Evolutionary conservation across 2,329 filamentous ascomycete genomes (phyloP), one percentile per base, ranked within the genome.

Genomic region (Tolypocladium album): DNA sequence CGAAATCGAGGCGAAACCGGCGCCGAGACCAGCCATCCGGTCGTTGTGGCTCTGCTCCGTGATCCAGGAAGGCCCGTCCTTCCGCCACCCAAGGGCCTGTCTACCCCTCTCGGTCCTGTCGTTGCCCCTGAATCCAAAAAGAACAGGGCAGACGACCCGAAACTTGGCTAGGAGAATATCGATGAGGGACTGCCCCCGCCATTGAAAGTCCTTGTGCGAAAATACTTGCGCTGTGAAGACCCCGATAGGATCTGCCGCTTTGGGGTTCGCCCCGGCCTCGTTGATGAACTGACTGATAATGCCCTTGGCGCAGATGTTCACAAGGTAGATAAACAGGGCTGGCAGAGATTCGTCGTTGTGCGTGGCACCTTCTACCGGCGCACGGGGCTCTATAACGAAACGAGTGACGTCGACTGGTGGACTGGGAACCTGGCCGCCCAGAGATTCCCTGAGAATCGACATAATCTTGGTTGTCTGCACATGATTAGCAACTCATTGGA

Each of bases 121-220:
- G 63, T 79, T 85, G 31, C 90, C 92, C 52, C 84, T 82, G 64
- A 92, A 84, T 22, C 93, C 93, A 70, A 95, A 97, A 0, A 99
- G 78, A 1, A 92, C 87, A 0, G 94, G 93, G 67, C 91, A 96
- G 4, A 84, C 80, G 20, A 89, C 79, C 61, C 92, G 86, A 68
- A 90, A 89, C 72, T 97, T 97, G 59, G 92, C 79, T 67, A 96
- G 87, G 38, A 97, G 79, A 61, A 97, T 89, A 69, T 95, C 90
- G 58, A 91, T 87, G 61, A 96, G 78, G 1, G 87, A 82, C 56
- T 82, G 74, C 11, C 85, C 87, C 57, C 86, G 82, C 80, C 86
- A 89, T 59, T 82, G 78, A 68, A 90, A 88, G 20, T 84, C 79
- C 22, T 83, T 79, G 58, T 82, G 79, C 1, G 89, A 88, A 70